phyloP scores from a whole-genome alignment of 495 filamentous ascomycete genomes.

The Friedmanniomyces simplex region DNA sequence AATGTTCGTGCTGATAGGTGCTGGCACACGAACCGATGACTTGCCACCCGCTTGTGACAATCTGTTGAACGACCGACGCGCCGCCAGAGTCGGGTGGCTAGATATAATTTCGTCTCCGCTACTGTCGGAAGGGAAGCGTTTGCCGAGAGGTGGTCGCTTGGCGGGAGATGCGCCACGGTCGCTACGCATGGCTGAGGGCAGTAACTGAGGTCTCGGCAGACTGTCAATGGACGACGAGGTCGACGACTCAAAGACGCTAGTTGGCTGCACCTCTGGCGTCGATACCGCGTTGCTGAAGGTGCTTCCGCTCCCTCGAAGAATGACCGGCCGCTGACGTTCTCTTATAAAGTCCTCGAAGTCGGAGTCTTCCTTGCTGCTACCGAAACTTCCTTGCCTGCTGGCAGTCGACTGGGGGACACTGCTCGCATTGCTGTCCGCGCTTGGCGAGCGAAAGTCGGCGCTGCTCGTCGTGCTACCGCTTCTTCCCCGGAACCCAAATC shows the following conservation, averaged over 20 bases:
- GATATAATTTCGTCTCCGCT: slow-evolving; percentile 20
- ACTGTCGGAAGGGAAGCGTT: slow-evolving; percentile 22
- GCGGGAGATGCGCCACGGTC: background rate
- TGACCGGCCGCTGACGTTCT: slow-evolving; percentile 73
- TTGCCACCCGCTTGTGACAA: slow-evolving; percentile 22
- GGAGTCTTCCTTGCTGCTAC: slow-evolving; percentile 41
- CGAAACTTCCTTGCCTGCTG: slow-evolving; percentile 45
- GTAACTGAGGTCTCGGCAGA: slow-evolving; percentile 19
- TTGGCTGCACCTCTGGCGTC: slow-evolving; percentile 16
- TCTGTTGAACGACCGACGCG: slow-evolving; percentile 21
- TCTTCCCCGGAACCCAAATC: slow-evolving; percentile 51
- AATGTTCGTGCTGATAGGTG: slow-evolving; percentile 27
- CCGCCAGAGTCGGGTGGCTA: slow-evolving; percentile 18
- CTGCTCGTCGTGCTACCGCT: slow-evolving; percentile 44
- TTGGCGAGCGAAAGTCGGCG: slow-evolving; percentile 46
- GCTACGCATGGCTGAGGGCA: slow-evolving; percentile 28
- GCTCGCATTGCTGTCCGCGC: slow-evolving; percentile 40
- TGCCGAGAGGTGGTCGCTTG: background rate
- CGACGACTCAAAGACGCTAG: slow-evolving; percentile 2
- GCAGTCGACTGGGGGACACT: slow-evolving; percentile 31
- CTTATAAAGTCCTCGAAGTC: slow-evolving; percentile 59
- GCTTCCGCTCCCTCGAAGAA: slow-evolving; percentile 58
- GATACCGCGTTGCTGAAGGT: slow-evolving; percentile 18
- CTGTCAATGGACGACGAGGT: slow-evolving; percentile 6
- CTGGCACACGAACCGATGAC: slow-evolving; percentile 4